phyloP scores from a whole-genome alignment of 2,329 filamentous ascomycete species.

The Sphaerostilbella broomeana region DNA sequence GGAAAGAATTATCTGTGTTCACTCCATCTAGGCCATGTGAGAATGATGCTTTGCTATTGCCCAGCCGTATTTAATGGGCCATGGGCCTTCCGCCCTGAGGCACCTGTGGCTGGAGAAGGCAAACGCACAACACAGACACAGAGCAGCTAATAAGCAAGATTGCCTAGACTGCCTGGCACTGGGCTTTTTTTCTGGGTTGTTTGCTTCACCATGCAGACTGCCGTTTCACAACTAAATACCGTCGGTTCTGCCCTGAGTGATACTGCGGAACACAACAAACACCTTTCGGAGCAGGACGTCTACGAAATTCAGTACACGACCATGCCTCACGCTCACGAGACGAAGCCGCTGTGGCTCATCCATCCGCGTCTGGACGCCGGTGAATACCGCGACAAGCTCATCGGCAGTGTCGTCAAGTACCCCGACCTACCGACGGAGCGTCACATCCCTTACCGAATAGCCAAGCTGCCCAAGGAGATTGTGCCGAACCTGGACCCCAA shows the following conservation, averaged over 20 bases:
- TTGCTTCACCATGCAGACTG: too few species aligned
- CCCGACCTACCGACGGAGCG: constrained; percentile 22
- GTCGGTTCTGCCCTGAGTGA: too few species aligned
- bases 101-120: neutral
- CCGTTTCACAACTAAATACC: too few species aligned
- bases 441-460: constrained; percentile 20
- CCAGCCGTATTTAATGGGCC: neutral
- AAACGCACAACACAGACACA: too few species aligned
- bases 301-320: too few species aligned
- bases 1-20: neutral
- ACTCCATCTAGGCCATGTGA: neutral
- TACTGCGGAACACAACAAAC: too few species aligned
- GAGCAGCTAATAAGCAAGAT: too few species aligned
- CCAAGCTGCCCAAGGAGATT: constrained; percentile 19
- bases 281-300: too few species aligned
- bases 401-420: constrained; percentile 25
- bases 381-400: constrained; percentile 25
- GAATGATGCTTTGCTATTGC: neutral
- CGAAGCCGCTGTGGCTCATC: constrained; percentile 24
- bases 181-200: too few species aligned
- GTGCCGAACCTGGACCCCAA: constrained; percentile 22
- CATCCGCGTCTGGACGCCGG: constrained; percentile 22
- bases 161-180: too few species aligned
- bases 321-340: constrained; percentile 15
- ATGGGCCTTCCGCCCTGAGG: neutral